Base-by-base conservation (phyloP, 352 stramenopile genomes). In the Pythium folliculosum region DNA sequence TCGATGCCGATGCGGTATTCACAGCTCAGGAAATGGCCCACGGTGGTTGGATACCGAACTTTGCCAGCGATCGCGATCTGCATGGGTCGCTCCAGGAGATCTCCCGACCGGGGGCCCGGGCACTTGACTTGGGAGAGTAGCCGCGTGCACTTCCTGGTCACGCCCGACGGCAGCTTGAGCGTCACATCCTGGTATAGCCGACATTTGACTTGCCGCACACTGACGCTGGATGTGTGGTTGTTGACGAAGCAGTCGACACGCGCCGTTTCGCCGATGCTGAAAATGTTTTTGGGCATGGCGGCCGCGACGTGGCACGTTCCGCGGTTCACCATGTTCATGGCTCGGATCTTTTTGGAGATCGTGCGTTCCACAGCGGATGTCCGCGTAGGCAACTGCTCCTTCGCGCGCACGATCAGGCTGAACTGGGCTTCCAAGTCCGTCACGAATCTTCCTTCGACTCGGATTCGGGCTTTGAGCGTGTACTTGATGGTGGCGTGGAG, bases 401-500 rank as follows among this genome's bases (percentile, higher is more conserved):
- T 70, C 9, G 78, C 72, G 17, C 73, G 81, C 23, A 92, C 69
- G 13, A 77, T 78, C 30, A 92, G 60, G 37, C 76, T 74, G 35
- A 82, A 77, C 43, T 75, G 77, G 10, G 81, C 70, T 73, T 92
- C 81, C 54, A 92, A 69, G 65, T 92, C 80, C 37, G 82, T 88
- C 60, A 89, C 73, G 63, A 92, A 91, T 50, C 80, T 73, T 38
- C 81, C 81, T 40, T 90, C 72, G 45, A 92, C 78, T 65, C 87
- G 85, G 57, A 92, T 79, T 7, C 76, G 77, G 27, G 82, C 82
- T 44, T 83, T 89, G 25, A 93, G 64, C 5, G 78, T 88, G 69
- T 93, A 93, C 60, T 90, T 88, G 69, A 93, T 93, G 16, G 78
- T 90, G 4, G 81, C 81, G 38, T 91, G 80, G 14, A 91, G 71